A percentile compares a stretch with the other conserved stretches of the same genome.
phyloP scores from a whole-genome alignment of 768 basidiomycete genomes.

The Tylopilus balloui region DNA sequence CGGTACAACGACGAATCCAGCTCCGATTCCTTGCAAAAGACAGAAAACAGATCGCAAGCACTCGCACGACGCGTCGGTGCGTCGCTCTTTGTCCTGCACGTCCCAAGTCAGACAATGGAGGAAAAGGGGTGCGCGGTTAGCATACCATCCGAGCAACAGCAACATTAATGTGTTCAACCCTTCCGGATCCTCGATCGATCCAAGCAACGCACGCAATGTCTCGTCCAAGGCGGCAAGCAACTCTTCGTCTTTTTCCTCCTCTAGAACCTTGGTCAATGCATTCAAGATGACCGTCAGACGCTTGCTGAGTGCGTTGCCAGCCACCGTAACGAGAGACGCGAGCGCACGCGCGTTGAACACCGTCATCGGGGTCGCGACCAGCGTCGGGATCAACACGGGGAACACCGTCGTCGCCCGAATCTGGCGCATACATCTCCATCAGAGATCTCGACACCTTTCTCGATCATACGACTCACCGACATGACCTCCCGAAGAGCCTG shows the following conservation, averaged over 20 bases:
- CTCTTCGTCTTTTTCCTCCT: constrained; percentile 68
- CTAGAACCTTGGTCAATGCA: constrained; percentile 73
- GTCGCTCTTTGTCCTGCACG: constrained; percentile 72
- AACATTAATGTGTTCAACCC: constrained; percentile 89
- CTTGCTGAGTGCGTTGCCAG: constrained; percentile 83
- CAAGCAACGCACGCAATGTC: constrained; percentile 68
- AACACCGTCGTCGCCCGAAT: constrained; percentile 93
- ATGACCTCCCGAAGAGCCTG: constrained; percentile 93
- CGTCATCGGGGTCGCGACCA: constrained; percentile 87
- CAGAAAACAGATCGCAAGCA: constrained; percentile 71
- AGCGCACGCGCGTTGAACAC: constrained; percentile 93
- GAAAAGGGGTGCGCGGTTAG: too few relatives aligned
- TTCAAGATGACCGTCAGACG: constrained; percentile 74
- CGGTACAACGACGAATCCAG: constrained; percentile 83
- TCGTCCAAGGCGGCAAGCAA: constrained; percentile 65
- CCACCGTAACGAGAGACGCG: constrained; percentile 87
- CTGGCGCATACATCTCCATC: constrained; percentile 36
- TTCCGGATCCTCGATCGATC: constrained; percentile 79
- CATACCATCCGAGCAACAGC: constrained; percentile 84
- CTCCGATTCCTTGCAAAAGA: constrained; percentile 80
- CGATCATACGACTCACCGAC: constrained; percentile 50
- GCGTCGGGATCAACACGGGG: constrained; percentile 92
- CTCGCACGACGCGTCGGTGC: constrained; percentile 67
- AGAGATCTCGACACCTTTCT: background rate
- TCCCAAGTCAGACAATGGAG: background rate